phyloP scores from a whole-genome alignment of 306 rosid species.

The Ziziphus jujuba region DNA sequence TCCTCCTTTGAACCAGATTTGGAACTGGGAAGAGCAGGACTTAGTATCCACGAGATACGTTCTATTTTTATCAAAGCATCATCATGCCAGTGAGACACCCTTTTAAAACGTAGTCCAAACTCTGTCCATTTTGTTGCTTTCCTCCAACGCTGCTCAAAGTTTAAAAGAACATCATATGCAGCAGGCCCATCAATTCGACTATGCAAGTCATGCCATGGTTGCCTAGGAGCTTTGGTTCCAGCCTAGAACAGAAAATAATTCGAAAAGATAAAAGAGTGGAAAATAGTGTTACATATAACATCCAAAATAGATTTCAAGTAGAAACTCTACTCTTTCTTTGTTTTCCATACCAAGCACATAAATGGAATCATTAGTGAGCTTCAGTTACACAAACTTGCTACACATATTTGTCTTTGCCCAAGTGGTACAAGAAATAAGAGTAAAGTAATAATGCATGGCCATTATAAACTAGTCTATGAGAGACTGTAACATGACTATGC shows the following conservation, averaged over 20 bases:
- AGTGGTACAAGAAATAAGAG: too few species aligned
- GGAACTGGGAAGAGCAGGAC: conserved; percentile 41
- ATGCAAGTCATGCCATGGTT: conserved; percentile 99
- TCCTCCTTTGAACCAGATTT: conserved; percentile 25
- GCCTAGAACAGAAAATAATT: conserved; percentile 37
- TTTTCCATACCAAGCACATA: background rate
- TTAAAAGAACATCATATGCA: conserved; percentile 89
- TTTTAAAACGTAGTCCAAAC: conserved; percentile 56
- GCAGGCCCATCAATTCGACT: conserved; percentile 94
- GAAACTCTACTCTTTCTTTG: too few species aligned
- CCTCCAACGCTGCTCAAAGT: conserved; percentile 97
- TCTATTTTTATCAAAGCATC: conserved; percentile 72
- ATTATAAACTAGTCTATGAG: background rate
- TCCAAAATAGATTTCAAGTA: background rate
- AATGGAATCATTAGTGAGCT: too few species aligned
- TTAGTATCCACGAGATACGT: conserved; percentile 92
- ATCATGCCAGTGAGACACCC: conserved; percentile 63
- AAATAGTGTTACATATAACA: background rate
- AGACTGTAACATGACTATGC: background rate
- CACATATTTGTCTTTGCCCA: too few species aligned
- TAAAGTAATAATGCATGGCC: background rate
- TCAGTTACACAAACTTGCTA: too few species aligned
- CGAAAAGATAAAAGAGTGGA: conserved; percentile 2
- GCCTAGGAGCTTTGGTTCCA: conserved; percentile 78
- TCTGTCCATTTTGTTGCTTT: conserved; percentile 77